Evolutionary conservation across 208 protist genomes (phyloP).

Genomic region (Naegleria lovaniensis): DNA sequence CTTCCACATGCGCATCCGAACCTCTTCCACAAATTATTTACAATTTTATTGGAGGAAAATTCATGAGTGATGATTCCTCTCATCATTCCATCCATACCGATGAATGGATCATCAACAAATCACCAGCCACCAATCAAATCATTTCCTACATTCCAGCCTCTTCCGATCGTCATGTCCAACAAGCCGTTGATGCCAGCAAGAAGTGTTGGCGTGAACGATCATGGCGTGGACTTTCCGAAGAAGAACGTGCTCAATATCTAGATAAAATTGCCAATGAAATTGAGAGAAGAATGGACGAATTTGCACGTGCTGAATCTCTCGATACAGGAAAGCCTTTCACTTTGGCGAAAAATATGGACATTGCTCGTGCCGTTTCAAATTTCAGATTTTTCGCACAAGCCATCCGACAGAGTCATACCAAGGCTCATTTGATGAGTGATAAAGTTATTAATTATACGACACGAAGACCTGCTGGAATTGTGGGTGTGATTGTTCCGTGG

Average conservation of each 20-base stretch:
- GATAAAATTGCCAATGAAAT: constrained; percentile 21
- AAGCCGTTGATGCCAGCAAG: neutral
- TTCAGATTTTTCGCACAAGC: constrained; percentile 57
- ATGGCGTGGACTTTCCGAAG: neutral
- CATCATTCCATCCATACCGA: neutral
- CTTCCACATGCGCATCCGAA: neutral
- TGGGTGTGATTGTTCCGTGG: constrained; percentile 61
- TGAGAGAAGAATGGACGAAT: neutral
- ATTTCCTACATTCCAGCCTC: neutral
- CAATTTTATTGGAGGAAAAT: neutral
- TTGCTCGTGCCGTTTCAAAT: constrained; percentile 51
- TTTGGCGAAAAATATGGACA: constrained; percentile 49
- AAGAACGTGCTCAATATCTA: neutral
- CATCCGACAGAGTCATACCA: constrained; percentile 41
- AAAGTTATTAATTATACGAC: constrained; percentile 55
- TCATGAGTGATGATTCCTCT: neutral
- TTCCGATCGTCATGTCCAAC: neutral
- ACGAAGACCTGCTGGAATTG: constrained; percentile 51
- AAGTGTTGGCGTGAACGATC: neutral
- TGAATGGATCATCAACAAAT: constrained; percentile 18
- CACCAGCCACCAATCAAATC: neutral
- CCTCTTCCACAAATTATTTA: neutral
- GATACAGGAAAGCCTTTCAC: constrained; percentile 59
- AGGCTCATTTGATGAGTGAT: constrained; percentile 25
- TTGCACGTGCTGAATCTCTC: constrained; percentile 32